These are phyloP conservation scores for Lactarius psammicola DNA, from an alignment of 768 basidiomycete species.

Conservation along the genomic window DNA sequence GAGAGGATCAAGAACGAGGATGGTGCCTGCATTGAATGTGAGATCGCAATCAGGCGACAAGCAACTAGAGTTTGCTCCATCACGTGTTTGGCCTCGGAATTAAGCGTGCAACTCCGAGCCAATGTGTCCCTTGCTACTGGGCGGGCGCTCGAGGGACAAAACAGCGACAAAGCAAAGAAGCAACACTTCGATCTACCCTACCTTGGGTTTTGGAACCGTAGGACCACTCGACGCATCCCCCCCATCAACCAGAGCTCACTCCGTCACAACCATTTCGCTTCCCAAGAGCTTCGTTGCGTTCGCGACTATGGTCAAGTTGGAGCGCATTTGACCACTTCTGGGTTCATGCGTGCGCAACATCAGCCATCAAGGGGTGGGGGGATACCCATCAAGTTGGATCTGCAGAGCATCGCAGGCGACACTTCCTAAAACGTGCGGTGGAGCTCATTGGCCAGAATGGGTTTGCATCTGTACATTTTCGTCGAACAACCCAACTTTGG, in stretches of 20 bases:
- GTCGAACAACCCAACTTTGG: slow-evolving; percentile 16
- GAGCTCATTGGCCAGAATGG: slow-evolving; percentile 11
- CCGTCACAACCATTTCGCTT: slow-evolving; percentile 8
- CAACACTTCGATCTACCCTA: slow-evolving; percentile 17
- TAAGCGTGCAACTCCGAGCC: slow-evolving; percentile 24
- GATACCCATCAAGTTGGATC: slow-evolving; percentile 13
- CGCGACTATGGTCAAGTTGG: neutral
- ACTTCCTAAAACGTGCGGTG: slow-evolving; percentile 21
- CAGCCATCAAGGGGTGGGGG: neutral
- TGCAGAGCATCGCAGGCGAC: slow-evolving; percentile 15
- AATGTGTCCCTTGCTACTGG: slow-evolving; percentile 15
- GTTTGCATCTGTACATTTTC: slow-evolving; percentile 24
- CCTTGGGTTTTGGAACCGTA: slow-evolving; percentile 2
- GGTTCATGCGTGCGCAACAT: neutral
- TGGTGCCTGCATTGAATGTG: slow-evolving; percentile 19
- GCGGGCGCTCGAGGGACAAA: slow-evolving; percentile 1
- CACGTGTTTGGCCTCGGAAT: slow-evolving; percentile 23
- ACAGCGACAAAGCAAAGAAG: slow-evolving; percentile 23
- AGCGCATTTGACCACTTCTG: slow-evolving; percentile 5
- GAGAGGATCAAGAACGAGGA: slow-evolving; percentile 20
- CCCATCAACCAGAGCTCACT: slow-evolving; percentile 2
- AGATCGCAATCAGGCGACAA: slow-evolving; percentile 25
- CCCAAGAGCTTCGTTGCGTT: slow-evolving; percentile 4
- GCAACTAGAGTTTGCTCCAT: slow-evolving; percentile 11
- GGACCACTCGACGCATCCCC: neutral